Base-by-base conservation (phyloP, 768 basidiomycete genomes). In the Coprinopsis strossmayeri region DNA sequence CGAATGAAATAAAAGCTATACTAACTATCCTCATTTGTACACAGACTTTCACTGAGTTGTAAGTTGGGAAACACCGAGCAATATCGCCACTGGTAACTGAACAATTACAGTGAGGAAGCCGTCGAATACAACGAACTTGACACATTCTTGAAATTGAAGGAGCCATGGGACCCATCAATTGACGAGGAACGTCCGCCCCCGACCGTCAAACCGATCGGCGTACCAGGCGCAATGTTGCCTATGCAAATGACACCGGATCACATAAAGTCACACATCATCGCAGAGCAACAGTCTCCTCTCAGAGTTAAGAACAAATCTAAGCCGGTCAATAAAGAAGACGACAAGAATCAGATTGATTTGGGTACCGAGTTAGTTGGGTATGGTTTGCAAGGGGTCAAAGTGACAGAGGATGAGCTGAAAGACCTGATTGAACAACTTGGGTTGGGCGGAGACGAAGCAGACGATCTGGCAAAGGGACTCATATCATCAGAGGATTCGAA, bases 231-330 rank as follows among this genome's bases (percentile, higher is more conserved):
- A 0, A 69, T 77, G 24, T 71, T 80, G 5, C 87, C 89, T 9
- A 67, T 81, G 5, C 79, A 91, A 60, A 91, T 91, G 84, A 85
- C 83, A 5, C 84, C 86, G n/a, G 78, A 84, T 34, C 83, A 73
- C 41, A 72, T 91, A 56, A 80, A 70, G 57, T 74, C 71, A 48
- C 76, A 78, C 57, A 69, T 79, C 40, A 70, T 80, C 34, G 73
- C 78, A 43, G 57, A 61, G n/a, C 62, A 69, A 34, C 61, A 68
- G 0, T 74, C 73, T n/a, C 77, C 76, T 11, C 61, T 72, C 39
- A 76, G 69, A 51, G 64, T 64, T 15, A 72, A 67, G 46, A 57
- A 53, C 25, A 41, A 55, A 10, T 20, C 35, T 12, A 53, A 46
- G 42, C 77, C 81, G 2, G 72, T 74, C 39, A 83, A 83, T 64